Base-by-base conservation (phyloP, 2,329 filamentous ascomycete species). In the Tolypocladium guangdongense region DNA sequence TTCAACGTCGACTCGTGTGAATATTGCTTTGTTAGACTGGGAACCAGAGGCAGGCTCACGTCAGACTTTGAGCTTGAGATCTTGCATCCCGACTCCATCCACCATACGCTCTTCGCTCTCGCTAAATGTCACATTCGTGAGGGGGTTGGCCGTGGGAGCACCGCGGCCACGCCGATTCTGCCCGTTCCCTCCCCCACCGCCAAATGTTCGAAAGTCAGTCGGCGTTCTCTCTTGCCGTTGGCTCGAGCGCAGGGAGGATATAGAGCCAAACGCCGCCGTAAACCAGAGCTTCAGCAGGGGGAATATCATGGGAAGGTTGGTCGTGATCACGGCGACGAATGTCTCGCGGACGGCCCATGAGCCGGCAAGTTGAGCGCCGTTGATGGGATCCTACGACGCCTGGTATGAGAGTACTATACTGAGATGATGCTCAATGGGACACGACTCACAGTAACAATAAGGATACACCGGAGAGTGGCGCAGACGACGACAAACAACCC, bases 221-320 rank as follows among this genome's bases (percentile, higher is more conserved):
- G 59, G 59, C 35, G 57, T 60, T 54, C 58, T 59, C 35, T 58
- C 56, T 5, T 57, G 52, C 39, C 59, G 58, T 35, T 56, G 47
- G 4, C 59, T 58, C 10, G 57, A 56, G 12, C 60, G 58, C 4
- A 62, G 39, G 7, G 63, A 63, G 16, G 56, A 57, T 2, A 64
- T 57, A 46, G 63, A 57, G 14, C 57, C 58, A 12, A 64, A 52
- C 4, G 64, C 53, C 16, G 62, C 61, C 7, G 52, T 56, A 2
- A 60, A 50, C 66, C 70, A 72, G 46, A 56, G 59, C 57, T 71
- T 71, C 52, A 77, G 54, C 2, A 77, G 63, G 8, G 75, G 72
- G 63, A 76, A 75, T 52, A 76, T 65, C 65, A 74, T 69, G 4
- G 69, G 71, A 2, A 74, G 62, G 58, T 74, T 74, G 8, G 71